Evolutionary conservation across 2,329 filamentous ascomycete genomes (phyloP).

Genomic region (Xylaria sp.): DNA sequence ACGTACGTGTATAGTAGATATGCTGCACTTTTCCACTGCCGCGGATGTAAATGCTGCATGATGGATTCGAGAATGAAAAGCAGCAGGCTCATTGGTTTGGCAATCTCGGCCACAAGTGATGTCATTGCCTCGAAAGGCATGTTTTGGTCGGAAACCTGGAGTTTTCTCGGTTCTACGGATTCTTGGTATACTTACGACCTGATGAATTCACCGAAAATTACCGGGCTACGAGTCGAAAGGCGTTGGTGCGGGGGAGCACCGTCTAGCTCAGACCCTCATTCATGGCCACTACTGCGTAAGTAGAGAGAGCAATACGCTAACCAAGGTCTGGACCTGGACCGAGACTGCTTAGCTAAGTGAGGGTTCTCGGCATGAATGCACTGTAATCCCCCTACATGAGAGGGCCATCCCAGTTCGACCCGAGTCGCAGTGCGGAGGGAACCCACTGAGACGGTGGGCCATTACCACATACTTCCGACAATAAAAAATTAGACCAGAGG

Average conservation of each 20-base stretch:
- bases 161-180: not conserved
- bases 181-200: not conserved
- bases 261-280: not conserved
- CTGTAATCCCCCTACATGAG: not conserved
- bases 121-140: not conserved
- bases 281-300: not conserved
- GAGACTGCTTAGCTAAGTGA: not conserved
- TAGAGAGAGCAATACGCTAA: not conserved
- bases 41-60: not conserved
- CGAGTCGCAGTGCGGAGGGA: slow-evolving; percentile 9
- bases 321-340: slow-evolving; percentile 3
- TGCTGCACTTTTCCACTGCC: too few species aligned
- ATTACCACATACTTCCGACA: too few species aligned
- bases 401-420: not conserved
- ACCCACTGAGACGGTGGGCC: not conserved
- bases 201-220: not conserved
- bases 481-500: too few species aligned
- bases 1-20: too few species aligned
- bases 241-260: too few species aligned
- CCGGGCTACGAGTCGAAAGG: not conserved
- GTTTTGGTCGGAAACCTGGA: not conserved
- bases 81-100: not conserved
- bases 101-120: not conserved
- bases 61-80: not conserved
- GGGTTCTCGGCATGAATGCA: slow-evolving; percentile 6